Evolutionary conservation across 345 rosid genomes (phyloP), one percentile per base, ranked within the genome.

Genomic region (Populus davidiana): DNA sequence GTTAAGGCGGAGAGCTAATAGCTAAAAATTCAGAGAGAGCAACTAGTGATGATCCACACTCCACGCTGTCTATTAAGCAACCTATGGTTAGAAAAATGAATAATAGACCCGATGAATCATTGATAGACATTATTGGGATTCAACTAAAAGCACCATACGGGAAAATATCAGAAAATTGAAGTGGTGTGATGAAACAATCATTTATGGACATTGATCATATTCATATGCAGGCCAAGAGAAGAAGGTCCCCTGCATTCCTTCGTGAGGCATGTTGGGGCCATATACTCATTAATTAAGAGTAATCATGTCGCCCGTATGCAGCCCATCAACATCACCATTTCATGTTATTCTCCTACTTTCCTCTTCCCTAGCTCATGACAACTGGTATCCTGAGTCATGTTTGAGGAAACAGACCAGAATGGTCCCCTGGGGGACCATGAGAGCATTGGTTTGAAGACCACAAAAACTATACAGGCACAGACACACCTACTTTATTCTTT

Each of bases 371-470:
- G 62, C 44, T 36, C 74, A 25, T 65, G 66, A 74, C 73, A 70
- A 38, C 73, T 61, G 70, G 76, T 29, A 29, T 50, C 12, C 67
- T 13, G 78, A 73, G 74, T 67, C 71, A 54, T 70, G 70, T 69
- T 56, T 69, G 59, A 71, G 81, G 23, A 74, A 78, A 64, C 79
- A 49, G 66, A 72, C 38, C 38, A 71, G 10, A 38, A 73, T 70
- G 81, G 81, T 74, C 79, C 79, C 80, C 8, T 4, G 27, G 49
- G 77, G 79, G 81, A 67, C 78, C 81, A 41, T 62, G 67, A 72
- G 25, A 52, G 31, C 52, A 47, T 17, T 44, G 72, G 33, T 12
- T 9, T 52, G 33, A 39, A 43, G 71, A 52, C 25, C 66, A 35
- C 18, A 35, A 31, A 65, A 33, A 70, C 1, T 4, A 14, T 47